Conservation (phyloP, 2,329 filamentous ascomycete species). For the Colletotrichum sp. region DNA sequence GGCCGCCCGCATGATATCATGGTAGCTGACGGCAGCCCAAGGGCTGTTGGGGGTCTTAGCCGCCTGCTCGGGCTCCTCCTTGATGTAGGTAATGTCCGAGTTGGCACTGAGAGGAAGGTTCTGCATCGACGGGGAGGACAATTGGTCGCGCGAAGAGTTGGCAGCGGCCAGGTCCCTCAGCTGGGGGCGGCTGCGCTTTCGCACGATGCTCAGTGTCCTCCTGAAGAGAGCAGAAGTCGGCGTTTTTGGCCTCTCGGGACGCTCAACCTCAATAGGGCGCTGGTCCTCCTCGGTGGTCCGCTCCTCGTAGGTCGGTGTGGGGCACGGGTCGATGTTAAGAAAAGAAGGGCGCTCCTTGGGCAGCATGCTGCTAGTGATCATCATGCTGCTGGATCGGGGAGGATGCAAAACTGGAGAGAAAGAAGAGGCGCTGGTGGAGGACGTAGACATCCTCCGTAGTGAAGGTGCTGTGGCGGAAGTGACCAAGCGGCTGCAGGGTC, state of each 20-base stretch:
- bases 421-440: slow-evolving; percentile 36
- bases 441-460: slow-evolving; percentile 35
- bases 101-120: slow-evolving; percentile 38
- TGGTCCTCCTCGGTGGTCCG: slow-evolving; percentile 29
- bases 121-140: slow-evolving; percentile 25
- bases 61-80: slow-evolving; percentile 28
- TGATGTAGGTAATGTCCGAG: slow-evolving; percentile 36
- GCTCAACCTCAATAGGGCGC: slow-evolving; percentile 30
- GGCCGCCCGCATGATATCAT: slow-evolving; percentile 50
- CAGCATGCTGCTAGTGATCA: slow-evolving; percentile 31
- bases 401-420: slow-evolving; percentile 39
- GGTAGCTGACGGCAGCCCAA: slow-evolving; percentile 47
- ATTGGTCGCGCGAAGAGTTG: slow-evolving; percentile 37
- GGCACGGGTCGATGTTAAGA: slow-evolving; percentile 60
- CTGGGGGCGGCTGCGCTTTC: slow-evolving; percentile 59
- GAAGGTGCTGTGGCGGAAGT: slow-evolving; percentile 32
- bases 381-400: slow-evolving; percentile 50
- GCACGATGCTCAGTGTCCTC: slow-evolving; percentile 58
- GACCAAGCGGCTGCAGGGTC: slow-evolving; percentile 23
- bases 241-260: slow-evolving; percentile 45
- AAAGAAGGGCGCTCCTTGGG: slow-evolving; percentile 50
- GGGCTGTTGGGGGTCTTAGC: slow-evolving; percentile 26
- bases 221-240: slow-evolving; percentile 52
- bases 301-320: slow-evolving; percentile 37
- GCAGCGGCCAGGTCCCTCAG: slow-evolving; percentile 41